A percentile compares a stretch with the other conserved stretches of the same genome.
Evolutionary conservation across 2,329 filamentous ascomycete species (phyloP).

Genomic region (Venturia oleaginea): DNA sequence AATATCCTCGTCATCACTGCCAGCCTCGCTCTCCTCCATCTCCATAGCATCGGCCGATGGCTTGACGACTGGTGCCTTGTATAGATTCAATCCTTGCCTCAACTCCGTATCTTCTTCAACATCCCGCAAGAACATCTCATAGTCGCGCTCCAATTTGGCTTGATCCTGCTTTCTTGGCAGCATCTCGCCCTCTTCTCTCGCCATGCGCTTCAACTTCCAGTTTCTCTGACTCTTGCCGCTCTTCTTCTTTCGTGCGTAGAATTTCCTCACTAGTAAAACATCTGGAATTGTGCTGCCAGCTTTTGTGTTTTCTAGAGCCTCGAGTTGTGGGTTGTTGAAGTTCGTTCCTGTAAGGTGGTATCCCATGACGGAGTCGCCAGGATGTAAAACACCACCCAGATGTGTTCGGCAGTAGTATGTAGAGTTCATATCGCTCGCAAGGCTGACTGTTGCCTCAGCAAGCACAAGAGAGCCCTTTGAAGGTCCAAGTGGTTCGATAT

Average conservation of each 20-base stretch:
- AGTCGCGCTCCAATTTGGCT: slow-evolving; percentile 82
- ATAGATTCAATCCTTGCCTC: slow-evolving; percentile 72
- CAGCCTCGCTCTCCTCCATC: slow-evolving; percentile 37
- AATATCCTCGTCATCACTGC: slow-evolving; percentile 44
- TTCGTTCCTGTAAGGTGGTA: slow-evolving; percentile 84
- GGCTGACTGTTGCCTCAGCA: slow-evolving; percentile 79
- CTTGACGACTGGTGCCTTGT: slow-evolving; percentile 55
- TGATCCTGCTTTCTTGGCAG: slow-evolving; percentile 80
- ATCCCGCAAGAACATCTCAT: slow-evolving; percentile 93
- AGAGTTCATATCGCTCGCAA: slow-evolving; percentile 75
- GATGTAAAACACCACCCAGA: slow-evolving; percentile 72
- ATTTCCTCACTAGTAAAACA: slow-evolving; percentile 93
- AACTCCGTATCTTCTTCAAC: slow-evolving; percentile 93
- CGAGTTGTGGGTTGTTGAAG: slow-evolving; percentile 83
- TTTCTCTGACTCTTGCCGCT: slow-evolving; percentile 50
- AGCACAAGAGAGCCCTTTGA: slow-evolving; percentile 75
- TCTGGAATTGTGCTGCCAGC: slow-evolving; percentile 73
- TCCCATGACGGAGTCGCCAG: slow-evolving; percentile 90
- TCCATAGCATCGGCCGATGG: slow-evolving; percentile 54
- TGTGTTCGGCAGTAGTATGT: slow-evolving; percentile 90
- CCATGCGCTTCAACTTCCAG: slow-evolving; percentile 94
- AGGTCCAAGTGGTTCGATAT: slow-evolving; percentile 72
- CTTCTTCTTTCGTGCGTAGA: slow-evolving; percentile 79
- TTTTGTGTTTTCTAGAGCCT: slow-evolving; percentile 69
- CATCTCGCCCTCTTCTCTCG: slow-evolving; percentile 78